Evolutionary conservation across 1,139 yeast species (phyloP).

Genomic region (Taphrina flavorubra): DNA sequence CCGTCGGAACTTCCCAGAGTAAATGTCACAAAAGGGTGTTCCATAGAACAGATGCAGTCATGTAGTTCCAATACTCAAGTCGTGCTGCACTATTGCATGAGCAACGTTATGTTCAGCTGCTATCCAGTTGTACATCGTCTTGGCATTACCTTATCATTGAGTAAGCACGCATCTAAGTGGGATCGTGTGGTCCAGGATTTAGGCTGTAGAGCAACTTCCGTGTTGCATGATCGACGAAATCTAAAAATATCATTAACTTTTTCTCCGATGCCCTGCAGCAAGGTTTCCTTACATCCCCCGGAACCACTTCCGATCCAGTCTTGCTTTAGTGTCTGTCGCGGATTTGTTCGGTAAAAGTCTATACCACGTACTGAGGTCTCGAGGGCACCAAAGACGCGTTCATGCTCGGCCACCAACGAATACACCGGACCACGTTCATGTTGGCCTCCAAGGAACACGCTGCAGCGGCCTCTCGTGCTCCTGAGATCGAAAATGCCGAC

Average conservation of each 20-base stretch:
- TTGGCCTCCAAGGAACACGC: conserved; percentile 19
- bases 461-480: not conserved
- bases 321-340: not conserved
- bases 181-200: not conserved
- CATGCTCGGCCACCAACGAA: conserved; percentile 33
- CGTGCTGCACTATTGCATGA: not conserved
- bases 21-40: too few relatives aligned
- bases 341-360: conserved; percentile 23
- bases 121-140: not conserved
- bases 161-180: conserved; percentile 1
- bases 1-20: not conserved
- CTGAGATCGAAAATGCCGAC: conserved; percentile 10
- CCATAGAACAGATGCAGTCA: too few relatives aligned
- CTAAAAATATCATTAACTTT: conserved; percentile 6
- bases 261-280: not conserved
- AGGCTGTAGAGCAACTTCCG: conserved; percentile 16
- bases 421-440: conserved; percentile 28
- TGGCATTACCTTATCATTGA: conserved; percentile 2
- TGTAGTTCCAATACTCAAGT: too few relatives aligned
- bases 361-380: conserved; percentile 24
- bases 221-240: conserved; percentile 22
- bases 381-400: conserved; percentile 30
- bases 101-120: not conserved
- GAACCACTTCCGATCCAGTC: conserved; percentile 20
- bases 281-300: conserved; percentile 9